A percentile compares a stretch with the other conserved stretches of the same genome.
Conservation (phyloP, 208 protist genomes). For the Leishmania aethiopica region DNA sequence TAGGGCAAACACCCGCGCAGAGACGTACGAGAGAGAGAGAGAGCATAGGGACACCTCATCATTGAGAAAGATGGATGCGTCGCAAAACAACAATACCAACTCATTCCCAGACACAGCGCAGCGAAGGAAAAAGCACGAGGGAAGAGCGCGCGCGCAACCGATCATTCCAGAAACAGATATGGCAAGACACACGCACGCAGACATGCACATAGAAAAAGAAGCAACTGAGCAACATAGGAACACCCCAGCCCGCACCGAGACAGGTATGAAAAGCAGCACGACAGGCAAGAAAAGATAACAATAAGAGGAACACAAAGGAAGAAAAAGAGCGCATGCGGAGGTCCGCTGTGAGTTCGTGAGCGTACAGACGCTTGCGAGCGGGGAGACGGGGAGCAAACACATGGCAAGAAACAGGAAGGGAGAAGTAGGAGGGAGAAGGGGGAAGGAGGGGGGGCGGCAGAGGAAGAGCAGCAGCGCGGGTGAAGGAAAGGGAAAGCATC, state of each 20-base stretch:
- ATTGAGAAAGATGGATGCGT: not conserved
- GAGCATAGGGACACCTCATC: not conserved
- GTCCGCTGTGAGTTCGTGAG: not conserved
- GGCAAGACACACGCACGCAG: not conserved
- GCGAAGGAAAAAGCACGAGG: not conserved
- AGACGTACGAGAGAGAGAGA: not conserved
- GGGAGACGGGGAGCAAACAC: not conserved
- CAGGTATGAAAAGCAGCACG: not conserved
- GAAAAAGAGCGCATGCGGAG: not conserved
- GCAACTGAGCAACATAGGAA: not conserved
- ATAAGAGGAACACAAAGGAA: not conserved
- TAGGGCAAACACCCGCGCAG: not conserved
- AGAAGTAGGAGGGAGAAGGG: not conserved
- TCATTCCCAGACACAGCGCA: not conserved
- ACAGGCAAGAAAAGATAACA: not conserved
- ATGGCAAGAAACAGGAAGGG: not conserved
- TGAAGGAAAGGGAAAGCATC: not conserved
- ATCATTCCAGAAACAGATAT: not conserved
- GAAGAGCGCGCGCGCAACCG: not conserved
- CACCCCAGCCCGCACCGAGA: not conserved
- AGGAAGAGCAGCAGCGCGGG: slow-evolving; percentile 1
- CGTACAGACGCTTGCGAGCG: not conserved
- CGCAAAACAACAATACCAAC: not conserved
- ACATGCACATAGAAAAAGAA: not conserved
- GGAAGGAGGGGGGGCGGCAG: not conserved